Conservation (phyloP, 202 grass and related monocot species). For the Bolboschoenoplectus hybrid region DNA sequence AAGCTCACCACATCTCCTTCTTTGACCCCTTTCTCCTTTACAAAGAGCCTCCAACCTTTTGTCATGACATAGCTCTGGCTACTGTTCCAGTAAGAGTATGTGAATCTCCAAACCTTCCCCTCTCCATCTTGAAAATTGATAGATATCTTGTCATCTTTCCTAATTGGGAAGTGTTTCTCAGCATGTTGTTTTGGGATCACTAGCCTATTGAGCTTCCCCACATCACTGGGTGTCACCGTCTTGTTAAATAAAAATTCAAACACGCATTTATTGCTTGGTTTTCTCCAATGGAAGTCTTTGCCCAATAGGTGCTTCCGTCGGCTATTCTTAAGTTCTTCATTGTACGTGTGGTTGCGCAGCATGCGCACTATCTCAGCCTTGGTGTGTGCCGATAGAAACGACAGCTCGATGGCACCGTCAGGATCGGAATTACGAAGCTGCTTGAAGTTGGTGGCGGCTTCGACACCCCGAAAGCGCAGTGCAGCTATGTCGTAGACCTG, state of each 20-base stretch:
- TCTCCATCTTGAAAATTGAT: slow-evolving; percentile 78
- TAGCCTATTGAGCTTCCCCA: slow-evolving; percentile 86
- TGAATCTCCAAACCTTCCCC: slow-evolving; percentile 82
- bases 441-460: slow-evolving; percentile 83
- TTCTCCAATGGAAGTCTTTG: background rate
- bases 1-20: slow-evolving; percentile 74
- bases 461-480: slow-evolving; percentile 77
- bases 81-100: slow-evolving; percentile 97
- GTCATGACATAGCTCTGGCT: slow-evolving; percentile 99
- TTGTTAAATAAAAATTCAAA: slow-evolving; percentile 79
- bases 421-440: slow-evolving; percentile 53
- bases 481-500: slow-evolving; percentile 76
- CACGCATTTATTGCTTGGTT: slow-evolving; percentile 3
- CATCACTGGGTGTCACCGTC: slow-evolving; percentile 79
- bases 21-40: slow-evolving; percentile 78
- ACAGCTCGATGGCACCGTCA: slow-evolving; percentile 47
- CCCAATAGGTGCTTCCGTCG: slow-evolving; percentile 3
- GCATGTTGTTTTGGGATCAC: slow-evolving; percentile 93
- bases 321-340: slow-evolving; percentile 71
- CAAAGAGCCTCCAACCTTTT: slow-evolving; percentile 96
- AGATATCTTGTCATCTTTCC: slow-evolving; percentile 46
- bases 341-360: slow-evolving; percentile 92
- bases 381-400: slow-evolving; percentile 58
- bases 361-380: slow-evolving; percentile 87
- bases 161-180: slow-evolving; percentile 77